phyloP scores from a whole-genome alignment of 179 eudicot genomes.

The Beta lomatogona region DNA sequence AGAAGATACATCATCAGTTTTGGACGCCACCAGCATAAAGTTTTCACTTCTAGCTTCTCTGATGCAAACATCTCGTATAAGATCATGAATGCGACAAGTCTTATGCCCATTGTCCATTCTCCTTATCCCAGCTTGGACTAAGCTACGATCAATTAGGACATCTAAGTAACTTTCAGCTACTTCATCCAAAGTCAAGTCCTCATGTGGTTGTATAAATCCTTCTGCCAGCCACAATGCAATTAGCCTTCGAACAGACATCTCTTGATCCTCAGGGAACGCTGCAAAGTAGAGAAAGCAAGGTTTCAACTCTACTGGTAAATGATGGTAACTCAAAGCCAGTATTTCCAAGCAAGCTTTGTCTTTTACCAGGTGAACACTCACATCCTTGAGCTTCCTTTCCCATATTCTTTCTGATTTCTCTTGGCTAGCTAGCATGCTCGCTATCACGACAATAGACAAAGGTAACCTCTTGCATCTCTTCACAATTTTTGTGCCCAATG shows the following conservation, averaged over 20 bases:
- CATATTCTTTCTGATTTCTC: constrained; percentile 16
- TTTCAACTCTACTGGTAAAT: constrained; percentile 29
- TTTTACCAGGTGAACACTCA: constrained; percentile 7
- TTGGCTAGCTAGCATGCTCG: constrained; percentile 29
- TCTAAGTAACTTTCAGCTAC: constrained; percentile 32
- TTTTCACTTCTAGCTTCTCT: constrained; percentile 12
- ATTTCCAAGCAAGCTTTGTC: constrained; percentile 26
- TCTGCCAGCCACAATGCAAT: constrained; percentile 39
- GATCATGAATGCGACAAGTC: constrained; percentile 35
- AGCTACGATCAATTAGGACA: constrained; percentile 27
- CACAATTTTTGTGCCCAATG: constrained; percentile 22
- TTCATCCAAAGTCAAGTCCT: constrained; percentile 26
- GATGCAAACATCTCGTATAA: constrained; percentile 15
- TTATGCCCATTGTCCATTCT: constrained; percentile 29
- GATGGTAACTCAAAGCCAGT: constrained; percentile 33
- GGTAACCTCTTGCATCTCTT: constrained; percentile 40
- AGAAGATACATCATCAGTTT: not conserved
- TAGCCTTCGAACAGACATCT: constrained; percentile 22
- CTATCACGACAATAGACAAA: constrained; percentile 45
- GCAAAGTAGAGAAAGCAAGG: constrained; percentile 39
- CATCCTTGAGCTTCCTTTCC: constrained; percentile 17
- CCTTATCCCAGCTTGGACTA: constrained; percentile 28
- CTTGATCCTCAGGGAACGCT: constrained; percentile 34
- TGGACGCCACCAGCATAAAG: not conserved
- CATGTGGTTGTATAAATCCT: constrained; percentile 30